Evolutionary conservation across 169 alveolate genomes (phyloP).

Genomic region (Plasmodium coatneyi): DNA sequence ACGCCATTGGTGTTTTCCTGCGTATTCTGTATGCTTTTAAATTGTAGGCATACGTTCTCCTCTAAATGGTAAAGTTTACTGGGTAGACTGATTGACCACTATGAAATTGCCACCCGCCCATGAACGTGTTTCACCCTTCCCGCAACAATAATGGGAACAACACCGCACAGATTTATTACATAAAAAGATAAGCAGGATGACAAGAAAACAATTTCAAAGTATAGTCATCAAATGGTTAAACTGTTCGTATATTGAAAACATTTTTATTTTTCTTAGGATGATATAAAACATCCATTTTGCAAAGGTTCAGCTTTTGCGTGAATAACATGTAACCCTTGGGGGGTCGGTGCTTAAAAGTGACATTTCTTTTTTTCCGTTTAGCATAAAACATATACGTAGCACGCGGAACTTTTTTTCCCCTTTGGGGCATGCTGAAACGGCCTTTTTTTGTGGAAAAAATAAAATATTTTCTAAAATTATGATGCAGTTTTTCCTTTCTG

Average conservation of each 20-base stretch:
- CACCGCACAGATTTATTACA: neutral
- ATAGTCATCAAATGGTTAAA: neutral
- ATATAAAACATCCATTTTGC: neutral
- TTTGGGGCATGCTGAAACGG: neutral
- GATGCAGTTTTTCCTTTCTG: neutral
- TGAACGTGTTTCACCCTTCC: neutral
- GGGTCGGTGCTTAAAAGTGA: neutral
- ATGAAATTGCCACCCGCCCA: neutral
- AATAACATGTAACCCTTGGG: neutral
- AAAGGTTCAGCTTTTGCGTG: neutral
- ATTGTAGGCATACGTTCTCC: neutral
- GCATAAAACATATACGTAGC: neutral
- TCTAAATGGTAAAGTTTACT: neutral
- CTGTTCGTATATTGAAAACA: neutral
- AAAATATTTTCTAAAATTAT: neutral
- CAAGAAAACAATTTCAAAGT: neutral
- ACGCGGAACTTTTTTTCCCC: neutral
- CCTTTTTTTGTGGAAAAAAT: neutral
- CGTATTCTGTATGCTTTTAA: neutral
- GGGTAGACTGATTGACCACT: neutral
- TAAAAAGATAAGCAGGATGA: neutral
- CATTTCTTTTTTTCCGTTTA: neutral
- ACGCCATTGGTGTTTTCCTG: neutral
- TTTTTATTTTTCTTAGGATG: neutral
- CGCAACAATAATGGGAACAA: neutral